Evolutionary conservation across 305 asterid species (phyloP).

Genomic region (Striga hermonthica): DNA sequence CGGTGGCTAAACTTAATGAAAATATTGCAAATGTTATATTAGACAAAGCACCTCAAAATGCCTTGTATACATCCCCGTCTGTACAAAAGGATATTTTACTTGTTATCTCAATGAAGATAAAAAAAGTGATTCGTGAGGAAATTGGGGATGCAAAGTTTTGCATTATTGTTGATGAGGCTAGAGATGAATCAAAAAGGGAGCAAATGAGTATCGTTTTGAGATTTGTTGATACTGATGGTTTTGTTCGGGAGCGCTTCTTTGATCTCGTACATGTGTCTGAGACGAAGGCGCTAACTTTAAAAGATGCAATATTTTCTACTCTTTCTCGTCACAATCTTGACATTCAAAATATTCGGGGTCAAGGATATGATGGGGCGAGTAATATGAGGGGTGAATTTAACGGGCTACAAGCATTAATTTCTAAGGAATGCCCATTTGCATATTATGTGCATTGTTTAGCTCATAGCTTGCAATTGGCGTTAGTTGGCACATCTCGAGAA

Average conservation of each 20-base stretch:
- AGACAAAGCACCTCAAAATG: too few species aligned
- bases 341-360: too few species aligned
- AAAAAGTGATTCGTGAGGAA: too few species aligned
- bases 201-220: neutral
- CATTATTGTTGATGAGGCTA: neutral
- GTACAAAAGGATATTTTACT: too few species aligned
- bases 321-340: too few species aligned
- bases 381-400: neutral
- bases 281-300: neutral
- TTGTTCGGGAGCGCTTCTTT: neutral
- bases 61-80: too few species aligned
- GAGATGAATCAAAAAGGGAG: neutral
- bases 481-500: neutral
- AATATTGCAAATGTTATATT: too few species aligned
- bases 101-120: too few species aligned
- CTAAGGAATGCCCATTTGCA: neutral
- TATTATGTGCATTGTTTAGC: too few species aligned
- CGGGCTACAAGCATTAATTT: neutral
- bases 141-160: too few species aligned
- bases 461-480: neutral
- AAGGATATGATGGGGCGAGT: neutral
- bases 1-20: too few species aligned
- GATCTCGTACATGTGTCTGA: neutral
- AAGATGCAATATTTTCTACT: neutral
- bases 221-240: neutral